phyloP scores from a whole-genome alignment of 345 rosid species.

The Rhodomyrtus tomentosa region DNA sequence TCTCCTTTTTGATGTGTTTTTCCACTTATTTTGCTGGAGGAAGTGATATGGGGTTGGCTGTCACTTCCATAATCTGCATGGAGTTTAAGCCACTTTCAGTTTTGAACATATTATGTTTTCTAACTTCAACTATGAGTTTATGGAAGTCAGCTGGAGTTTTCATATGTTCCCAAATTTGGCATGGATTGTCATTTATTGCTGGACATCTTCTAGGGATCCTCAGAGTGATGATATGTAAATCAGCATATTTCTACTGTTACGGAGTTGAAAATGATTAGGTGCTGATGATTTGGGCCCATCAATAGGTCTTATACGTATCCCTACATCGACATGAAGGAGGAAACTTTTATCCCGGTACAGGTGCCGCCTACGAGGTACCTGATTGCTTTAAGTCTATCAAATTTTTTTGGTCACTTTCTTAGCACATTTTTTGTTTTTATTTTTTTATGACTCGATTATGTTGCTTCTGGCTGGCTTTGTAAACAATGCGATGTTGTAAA shows the following conservation, averaged over 20 bases:
- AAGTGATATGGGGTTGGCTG: background rate
- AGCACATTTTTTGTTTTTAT: background rate
- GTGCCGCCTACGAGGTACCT: conserved; percentile 77
- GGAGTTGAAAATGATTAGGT: background rate
- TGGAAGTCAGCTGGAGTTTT: background rate
- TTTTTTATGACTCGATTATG: background rate
- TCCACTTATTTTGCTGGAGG: conserved; percentile 3
- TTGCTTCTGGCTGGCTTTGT: background rate
- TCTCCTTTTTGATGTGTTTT: background rate
- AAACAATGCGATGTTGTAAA: background rate
- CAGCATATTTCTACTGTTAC: background rate
- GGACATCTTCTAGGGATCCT: background rate
- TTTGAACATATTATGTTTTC: background rate
- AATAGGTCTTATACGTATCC: conserved; percentile 80
- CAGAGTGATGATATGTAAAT: background rate
- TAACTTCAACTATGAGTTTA: background rate
- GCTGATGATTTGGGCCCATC: background rate
- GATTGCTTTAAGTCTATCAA: background rate
- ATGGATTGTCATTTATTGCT: background rate
- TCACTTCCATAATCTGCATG: background rate
- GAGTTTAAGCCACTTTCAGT: background rate
- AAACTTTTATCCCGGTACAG: conserved; percentile 84
- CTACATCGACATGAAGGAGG: conserved; percentile 94
- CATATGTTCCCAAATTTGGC: background rate
- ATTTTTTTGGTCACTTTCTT: background rate